phyloP scores from a whole-genome alignment of 768 basidiomycete species.

The Naganishia kalamii region DNA sequence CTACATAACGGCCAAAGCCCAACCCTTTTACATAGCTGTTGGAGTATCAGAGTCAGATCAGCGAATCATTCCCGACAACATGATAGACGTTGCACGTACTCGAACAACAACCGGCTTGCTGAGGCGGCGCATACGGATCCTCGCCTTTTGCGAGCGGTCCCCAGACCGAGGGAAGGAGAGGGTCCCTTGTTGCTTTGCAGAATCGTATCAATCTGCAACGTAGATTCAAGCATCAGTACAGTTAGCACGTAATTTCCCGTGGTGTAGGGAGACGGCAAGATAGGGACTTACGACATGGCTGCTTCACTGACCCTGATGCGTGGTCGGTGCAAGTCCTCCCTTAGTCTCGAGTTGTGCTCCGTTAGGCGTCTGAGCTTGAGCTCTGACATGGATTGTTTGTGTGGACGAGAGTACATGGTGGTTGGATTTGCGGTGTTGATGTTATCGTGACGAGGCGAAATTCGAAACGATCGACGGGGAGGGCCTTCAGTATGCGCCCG shows the following conservation, averaged over 20 bases:
- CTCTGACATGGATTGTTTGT: conserved; percentile 89
- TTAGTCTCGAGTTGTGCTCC: conserved; percentile 85
- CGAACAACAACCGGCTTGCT: conserved; percentile 49
- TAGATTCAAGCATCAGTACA: background rate
- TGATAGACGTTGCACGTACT: background rate
- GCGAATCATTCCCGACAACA: background rate
- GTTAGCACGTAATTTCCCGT: background rate
- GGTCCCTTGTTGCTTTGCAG: conserved; percentile 85
- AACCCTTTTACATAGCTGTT: conserved; percentile 1
- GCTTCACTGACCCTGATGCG: conserved; percentile 88
- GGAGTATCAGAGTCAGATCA: background rate
- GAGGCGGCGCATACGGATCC: conserved; percentile 81
- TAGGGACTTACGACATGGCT: conserved; percentile 62
- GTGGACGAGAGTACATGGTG: conserved; percentile 40
- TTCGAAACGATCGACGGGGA: too few relatives aligned
- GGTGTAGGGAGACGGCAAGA: background rate
- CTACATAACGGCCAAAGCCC: too few relatives aligned
- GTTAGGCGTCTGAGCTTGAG: conserved; percentile 87
- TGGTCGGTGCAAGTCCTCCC: conserved; percentile 84
- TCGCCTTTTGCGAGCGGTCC: conserved; percentile 85
- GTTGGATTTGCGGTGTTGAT: background rate
- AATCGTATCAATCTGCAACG: conserved; percentile 73
- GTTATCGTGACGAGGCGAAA: too few relatives aligned
- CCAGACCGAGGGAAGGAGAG: conserved; percentile 83
- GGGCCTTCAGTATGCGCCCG: too few relatives aligned